Conservation (phyloP, 148 eudicot genomes). For the Simmondsia chinensis region DNA sequence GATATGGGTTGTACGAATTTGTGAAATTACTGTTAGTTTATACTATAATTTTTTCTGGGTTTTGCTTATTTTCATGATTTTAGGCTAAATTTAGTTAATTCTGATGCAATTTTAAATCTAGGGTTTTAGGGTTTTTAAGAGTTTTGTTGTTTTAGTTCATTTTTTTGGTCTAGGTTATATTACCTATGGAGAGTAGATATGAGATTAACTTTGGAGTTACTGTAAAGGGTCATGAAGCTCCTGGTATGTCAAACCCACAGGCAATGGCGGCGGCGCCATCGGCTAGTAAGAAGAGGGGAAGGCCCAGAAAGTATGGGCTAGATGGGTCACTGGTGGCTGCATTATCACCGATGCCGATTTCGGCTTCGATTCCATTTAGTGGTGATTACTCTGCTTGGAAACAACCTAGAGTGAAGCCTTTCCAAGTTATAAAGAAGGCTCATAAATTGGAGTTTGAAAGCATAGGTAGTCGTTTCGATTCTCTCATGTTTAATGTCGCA, state of each 20-base stretch:
- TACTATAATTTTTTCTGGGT: conserved; percentile 7
- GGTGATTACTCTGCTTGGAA: too few relatives aligned
- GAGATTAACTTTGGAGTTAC: conserved; percentile 8
- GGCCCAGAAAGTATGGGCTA: conserved; percentile 80
- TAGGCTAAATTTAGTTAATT: too few relatives aligned
- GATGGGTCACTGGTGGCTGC: conserved; percentile 75
- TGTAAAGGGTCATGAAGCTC: conserved; percentile 18
- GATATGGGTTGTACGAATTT: too few relatives aligned
- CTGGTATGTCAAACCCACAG: conserved; percentile 28
- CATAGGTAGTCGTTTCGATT: conserved; percentile 28
- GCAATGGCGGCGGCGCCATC: conserved; percentile 25
- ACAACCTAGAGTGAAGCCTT: too few relatives aligned
- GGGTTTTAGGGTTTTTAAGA: conserved; percentile 12
- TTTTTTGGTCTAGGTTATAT: too few relatives aligned
- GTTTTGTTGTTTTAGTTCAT: too few relatives aligned
- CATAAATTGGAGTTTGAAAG: conserved; percentile 47
- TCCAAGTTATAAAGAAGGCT: conserved; percentile 67
- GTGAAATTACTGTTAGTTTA: too few relatives aligned
- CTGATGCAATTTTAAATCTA: conserved; percentile 7
- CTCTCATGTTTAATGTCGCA: background rate
- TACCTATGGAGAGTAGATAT: too few relatives aligned
- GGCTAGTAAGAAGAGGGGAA: conserved; percentile 66
- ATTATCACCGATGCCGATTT: conserved; percentile 91
- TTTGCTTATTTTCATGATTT: too few relatives aligned
- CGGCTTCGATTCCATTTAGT: conserved; percentile 82